Base-by-base conservation (phyloP, 768 basidiomycete genomes). In the Lactarius evosmus region DNA sequence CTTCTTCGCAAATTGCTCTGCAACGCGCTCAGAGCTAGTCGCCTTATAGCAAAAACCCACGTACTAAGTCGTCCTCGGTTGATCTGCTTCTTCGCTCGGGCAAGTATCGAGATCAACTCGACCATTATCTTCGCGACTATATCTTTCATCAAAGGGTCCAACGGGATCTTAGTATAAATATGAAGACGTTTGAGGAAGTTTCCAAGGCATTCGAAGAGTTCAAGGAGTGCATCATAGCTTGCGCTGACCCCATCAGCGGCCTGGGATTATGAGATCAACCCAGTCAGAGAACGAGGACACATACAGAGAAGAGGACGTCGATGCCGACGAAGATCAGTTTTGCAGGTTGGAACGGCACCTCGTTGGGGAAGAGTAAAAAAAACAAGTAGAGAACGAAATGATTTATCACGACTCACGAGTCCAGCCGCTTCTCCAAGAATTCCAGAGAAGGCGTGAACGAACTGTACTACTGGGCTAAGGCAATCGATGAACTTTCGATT, bases 211-310 rank as follows among this genome's bases (percentile, higher is more conserved):
- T 54, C 32, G 4, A 54, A 54, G 7, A 62, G 61, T 14, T 62
- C 56, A 17, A 62, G 34, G 27, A 62, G 61, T 2, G 61, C 55
- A 19, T 62, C 61, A 9, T 62, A 62, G 36, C 49, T 57, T 19
- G 55, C 46, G 53, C 55, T 62, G 9, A 62, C 55, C 7, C 16
- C 6, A 5, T 17, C 36, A 4, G 61, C 61, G 29, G 46, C 46
- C 61, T 62, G 8, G 1, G 2, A 33, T 46, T 41, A 38, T 38
- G 0, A 38, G 38, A 38, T 2, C 6, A 16, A 38, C 16, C 6
- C 0, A 0, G 16, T 7, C 16, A 3, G 16, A 17, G 16, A 38
- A 16, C 6, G 6, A 17, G 17, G 38, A 38, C 6, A 38, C 53
- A 19, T n/a, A 62, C 61, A 1, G 11, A 14, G 34, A 62, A 25